These are phyloP conservation scores for Ligustrum vulgare DNA, from an alignment of 257 asterid species.

Conservation along the genomic window DNA sequence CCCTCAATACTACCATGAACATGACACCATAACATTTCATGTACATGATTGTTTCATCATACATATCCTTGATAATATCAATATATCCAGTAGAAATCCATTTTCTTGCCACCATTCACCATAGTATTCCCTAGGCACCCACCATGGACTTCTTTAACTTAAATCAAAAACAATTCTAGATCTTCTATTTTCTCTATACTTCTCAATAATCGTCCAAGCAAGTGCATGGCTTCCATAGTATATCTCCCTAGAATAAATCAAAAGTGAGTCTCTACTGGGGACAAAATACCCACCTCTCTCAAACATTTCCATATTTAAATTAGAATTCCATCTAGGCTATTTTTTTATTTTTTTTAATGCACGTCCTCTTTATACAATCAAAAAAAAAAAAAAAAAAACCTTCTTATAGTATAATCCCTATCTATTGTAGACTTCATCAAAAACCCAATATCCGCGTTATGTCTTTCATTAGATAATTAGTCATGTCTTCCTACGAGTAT, in stretches of 20 bases:
- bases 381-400: no score
- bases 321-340: background rate
- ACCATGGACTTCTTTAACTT: background rate
- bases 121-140: background rate
- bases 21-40: background rate
- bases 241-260: background rate
- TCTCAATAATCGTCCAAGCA: background rate
- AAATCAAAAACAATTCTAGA: background rate
- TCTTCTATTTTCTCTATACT: background rate
- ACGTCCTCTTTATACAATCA: background rate
- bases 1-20: background rate
- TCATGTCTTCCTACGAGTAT: no score
- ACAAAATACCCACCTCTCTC: background rate
- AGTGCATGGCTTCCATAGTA: background rate
- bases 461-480: background rate
- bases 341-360: no score
- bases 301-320: background rate
- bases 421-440: background rate
- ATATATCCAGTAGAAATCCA: background rate
- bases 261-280: background rate
- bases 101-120: background rate
- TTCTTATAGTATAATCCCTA: background rate
- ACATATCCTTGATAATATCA: background rate
- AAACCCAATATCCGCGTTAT: background rate
- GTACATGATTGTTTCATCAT: background rate